A percentile compares a stretch with the other conserved stretches of the same genome.
phyloP scores from a whole-genome alignment of 495 filamentous ascomycete species.

The Bacidia gigantensis region DNA sequence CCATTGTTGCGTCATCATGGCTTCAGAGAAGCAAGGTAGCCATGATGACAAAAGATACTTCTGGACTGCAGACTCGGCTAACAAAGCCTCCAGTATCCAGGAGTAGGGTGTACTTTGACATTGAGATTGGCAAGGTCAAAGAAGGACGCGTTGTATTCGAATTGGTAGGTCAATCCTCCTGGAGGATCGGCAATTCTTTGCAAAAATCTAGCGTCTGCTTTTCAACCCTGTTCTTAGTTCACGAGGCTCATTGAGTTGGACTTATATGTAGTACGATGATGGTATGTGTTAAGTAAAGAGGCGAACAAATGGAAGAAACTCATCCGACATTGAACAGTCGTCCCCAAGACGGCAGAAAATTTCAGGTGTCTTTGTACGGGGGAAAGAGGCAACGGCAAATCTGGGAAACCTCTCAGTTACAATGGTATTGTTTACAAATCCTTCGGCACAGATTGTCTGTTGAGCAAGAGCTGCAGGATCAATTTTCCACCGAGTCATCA shows the following conservation, averaged over 20 bases:
- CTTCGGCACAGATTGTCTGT: background rate
- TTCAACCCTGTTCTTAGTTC: background rate
- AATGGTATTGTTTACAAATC: conserved; percentile 28
- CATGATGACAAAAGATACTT: background rate
- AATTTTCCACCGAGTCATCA: conserved; percentile 93
- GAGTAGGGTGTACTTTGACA: conserved; percentile 77
- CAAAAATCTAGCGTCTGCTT: background rate
- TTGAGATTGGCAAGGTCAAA: conserved; percentile 58
- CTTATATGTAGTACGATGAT: conserved; percentile 51
- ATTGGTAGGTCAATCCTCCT: conserved; percentile 40
- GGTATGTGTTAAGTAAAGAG: conserved; percentile 26
- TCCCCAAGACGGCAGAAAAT: conserved; percentile 87
- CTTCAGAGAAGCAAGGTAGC: conserved; percentile 10
- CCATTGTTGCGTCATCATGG: conserved; percentile 2
- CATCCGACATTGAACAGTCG: conserved; percentile 34
- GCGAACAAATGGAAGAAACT: background rate
- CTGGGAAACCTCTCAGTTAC: conserved; percentile 69
- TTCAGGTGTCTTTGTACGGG: conserved; percentile 90
- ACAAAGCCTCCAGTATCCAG: conserved; percentile 28
- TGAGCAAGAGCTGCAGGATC: conserved; percentile 37
- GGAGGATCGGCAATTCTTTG: background rate
- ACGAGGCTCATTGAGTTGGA: background rate
- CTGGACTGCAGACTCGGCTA: background rate
- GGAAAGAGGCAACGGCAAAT: conserved; percentile 76
- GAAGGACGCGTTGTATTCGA: conserved; percentile 69